Evolutionary conservation across 2,329 filamentous ascomycete species (phyloP), one percentile per base, ranked within the genome.

Genomic region (Botryosphaeria agaves): DNA sequence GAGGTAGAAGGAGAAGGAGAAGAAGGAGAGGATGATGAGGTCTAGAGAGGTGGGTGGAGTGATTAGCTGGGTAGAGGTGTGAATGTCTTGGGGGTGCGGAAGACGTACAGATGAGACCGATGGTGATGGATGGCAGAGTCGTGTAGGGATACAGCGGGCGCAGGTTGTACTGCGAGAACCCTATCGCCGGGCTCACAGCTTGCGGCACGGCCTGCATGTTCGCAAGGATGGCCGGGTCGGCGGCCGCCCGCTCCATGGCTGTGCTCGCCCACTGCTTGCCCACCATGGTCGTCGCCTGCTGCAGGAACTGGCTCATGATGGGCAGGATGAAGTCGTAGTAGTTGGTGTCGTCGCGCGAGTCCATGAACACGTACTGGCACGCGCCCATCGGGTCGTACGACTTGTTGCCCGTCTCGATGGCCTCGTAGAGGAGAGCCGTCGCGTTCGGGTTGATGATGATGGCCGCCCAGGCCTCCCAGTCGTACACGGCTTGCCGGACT

Each of bases 21-120:
- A 76, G 53, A 76, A 76, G 0, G 69, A 67, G 24, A 76, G 58
- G 41, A 77, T 76, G 41, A 77, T 76, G 2, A 76, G 52, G 42
- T 76, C 36, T 38, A 26, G 9, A 5, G 17, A 3, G 16, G 17
- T 18, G 6, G 16, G 19, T 4, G 17, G 23, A 27, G 14, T 15
- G 12, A 24, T 27, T 29, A 29, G 12, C 29, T 30, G 9, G n/a
- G 28, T 18, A 29, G 24, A 11, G 4, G 9, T 9, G 7, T 7
- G 21, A 23, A n/a, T 8, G 5, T n/a, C 18, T 4, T n/a, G 12
- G 8, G 14, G 9, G 11, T n/a, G 15, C 28, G 21, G 25, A 14
- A 4, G 14, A 35, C 40, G 30, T 32, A 42, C 39, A 76, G 39
- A 77, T 76, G 17, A 76, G 49, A 0, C 71, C 71, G 31, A 76